Evolutionary conservation across 805 yeast genomes (phyloP).

Genomic region (Ogataea pini): DNA sequence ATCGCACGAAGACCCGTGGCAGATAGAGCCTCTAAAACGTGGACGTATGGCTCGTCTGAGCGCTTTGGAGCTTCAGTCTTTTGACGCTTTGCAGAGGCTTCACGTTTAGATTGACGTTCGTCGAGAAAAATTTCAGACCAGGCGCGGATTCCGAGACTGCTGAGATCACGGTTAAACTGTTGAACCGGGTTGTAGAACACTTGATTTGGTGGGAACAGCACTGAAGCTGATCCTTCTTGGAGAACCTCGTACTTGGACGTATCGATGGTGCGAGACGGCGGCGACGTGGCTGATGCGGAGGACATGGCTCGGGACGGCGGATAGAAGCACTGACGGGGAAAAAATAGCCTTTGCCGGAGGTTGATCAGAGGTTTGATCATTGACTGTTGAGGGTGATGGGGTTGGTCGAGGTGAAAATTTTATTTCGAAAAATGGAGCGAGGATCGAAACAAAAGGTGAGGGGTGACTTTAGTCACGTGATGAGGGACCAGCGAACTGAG

Average conservation of each 20-base stretch:
- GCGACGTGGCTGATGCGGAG: not conserved
- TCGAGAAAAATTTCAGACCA: conserved; percentile 68
- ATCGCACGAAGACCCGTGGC: conserved; percentile 96
- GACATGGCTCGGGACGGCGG: not conserved
- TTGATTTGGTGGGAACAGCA: conserved; percentile 78
- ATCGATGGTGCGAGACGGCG: conserved; percentile 12
- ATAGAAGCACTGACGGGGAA: not conserved
- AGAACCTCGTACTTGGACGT: conserved; percentile 34
- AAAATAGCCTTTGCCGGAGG: not conserved
- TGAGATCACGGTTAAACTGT: conserved; percentile 92
- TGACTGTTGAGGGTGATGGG: not conserved
- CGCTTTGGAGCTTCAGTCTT: conserved; percentile 7
- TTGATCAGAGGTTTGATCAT: not conserved
- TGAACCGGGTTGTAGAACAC: conserved; percentile 97
- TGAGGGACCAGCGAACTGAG: no score
- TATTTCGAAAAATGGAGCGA: not conserved
- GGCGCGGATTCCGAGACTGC: conserved; percentile 81
- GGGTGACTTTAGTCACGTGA: no score
- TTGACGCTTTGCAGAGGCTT: conserved; percentile 4
- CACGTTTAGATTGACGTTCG: conserved; percentile 32
- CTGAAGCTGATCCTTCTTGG: conserved; percentile 81
- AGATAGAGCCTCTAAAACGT: conserved; percentile 83
- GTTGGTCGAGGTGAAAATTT: not conserved
- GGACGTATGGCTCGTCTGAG: conserved; percentile 48
- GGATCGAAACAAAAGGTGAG: not conserved